A percentile compares a stretch with the other conserved stretches of the same genome.
phyloP scores from a whole-genome alignment of 192 early-diverging fungal species.

The Coemansia asiatica region DNA sequence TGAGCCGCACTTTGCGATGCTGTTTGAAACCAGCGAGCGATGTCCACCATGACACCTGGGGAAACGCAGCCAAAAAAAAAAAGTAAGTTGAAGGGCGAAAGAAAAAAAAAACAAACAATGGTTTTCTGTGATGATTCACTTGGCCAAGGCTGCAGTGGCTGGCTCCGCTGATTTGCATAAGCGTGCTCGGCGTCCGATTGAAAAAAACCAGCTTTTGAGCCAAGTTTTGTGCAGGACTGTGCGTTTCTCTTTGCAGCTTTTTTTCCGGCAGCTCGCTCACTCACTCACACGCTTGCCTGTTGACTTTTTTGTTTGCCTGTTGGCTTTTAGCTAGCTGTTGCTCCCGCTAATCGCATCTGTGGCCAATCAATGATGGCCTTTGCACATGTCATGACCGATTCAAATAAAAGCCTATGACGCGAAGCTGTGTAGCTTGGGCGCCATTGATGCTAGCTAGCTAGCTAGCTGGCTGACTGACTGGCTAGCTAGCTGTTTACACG shows the following conservation, averaged over 20 bases:
- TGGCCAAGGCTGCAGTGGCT: conserved; percentile 1
- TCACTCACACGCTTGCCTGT: too few species aligned
- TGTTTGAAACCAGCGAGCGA: not conserved
- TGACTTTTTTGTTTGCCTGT: too few species aligned
- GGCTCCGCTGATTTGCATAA: not conserved
- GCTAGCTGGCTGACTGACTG: too few species aligned
- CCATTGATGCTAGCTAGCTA: not conserved
- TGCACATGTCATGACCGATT: not conserved
- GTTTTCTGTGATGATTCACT: not conserved
- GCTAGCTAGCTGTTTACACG: not conserved
- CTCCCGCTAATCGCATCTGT: too few species aligned
- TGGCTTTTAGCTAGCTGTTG: too few species aligned
- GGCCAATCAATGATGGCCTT: not conserved
- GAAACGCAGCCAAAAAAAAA: not conserved
- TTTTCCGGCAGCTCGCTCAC: too few species aligned
- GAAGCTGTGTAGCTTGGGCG: not conserved
- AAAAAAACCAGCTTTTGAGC: not conserved
- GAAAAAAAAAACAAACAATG: not conserved
- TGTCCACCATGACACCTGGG: not conserved
- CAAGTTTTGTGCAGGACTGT: not conserved
- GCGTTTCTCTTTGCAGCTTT: not conserved
- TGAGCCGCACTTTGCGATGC: not conserved
- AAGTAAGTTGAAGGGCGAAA: not conserved
- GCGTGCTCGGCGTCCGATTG: not conserved
- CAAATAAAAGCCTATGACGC: not conserved